phyloP scores from a whole-genome alignment of 495 filamentous ascomycete genomes.

The Tuber brumale region DNA sequence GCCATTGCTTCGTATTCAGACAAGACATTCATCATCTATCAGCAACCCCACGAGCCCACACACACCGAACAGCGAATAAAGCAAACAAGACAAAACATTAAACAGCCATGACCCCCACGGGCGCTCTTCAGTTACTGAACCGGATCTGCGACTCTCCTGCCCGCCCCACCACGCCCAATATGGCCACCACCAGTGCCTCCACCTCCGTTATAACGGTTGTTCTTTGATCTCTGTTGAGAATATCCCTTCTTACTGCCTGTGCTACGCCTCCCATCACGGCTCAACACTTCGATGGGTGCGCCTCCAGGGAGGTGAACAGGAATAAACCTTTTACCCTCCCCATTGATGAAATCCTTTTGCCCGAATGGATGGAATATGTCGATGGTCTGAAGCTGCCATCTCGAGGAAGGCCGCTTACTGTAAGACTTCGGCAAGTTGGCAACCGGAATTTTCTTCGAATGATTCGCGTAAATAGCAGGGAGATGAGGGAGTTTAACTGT shows the following conservation, averaged over 20 bases:
- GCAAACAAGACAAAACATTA: not conserved
- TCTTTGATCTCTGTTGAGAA: slow-evolving; percentile 1
- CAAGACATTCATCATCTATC: slow-evolving; percentile 9
- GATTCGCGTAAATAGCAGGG: slow-evolving; percentile 24
- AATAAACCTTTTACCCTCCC: slow-evolving; percentile 32
- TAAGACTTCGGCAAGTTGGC: slow-evolving; percentile 14
- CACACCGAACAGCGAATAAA: not conserved
- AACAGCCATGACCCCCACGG: not conserved
- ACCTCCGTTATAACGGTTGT: slow-evolving; percentile 7
- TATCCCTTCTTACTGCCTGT: not conserved
- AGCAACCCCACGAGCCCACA: slow-evolving; percentile 13
- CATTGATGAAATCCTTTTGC: slow-evolving; percentile 29
- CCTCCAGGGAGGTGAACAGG: slow-evolving; percentile 37
- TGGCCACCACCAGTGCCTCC: slow-evolving; percentile 13
- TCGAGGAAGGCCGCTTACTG: slow-evolving; percentile 3
- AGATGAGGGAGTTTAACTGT: slow-evolving; percentile 37
- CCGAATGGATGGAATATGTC: slow-evolving; percentile 29
- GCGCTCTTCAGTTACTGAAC: slow-evolving; percentile 8
- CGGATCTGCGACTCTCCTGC: slow-evolving; percentile 20
- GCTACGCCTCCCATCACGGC: slow-evolving; percentile 18
- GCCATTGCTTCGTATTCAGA: slow-evolving; percentile 11
- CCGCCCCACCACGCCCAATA: slow-evolving; percentile 19
- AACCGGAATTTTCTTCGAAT: slow-evolving; percentile 15
- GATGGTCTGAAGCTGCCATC: slow-evolving; percentile 20
- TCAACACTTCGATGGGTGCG: slow-evolving; percentile 24